Evolutionary conservation across 352 stramenopile species (phyloP).

Genomic region (Pythium chondricola): DNA sequence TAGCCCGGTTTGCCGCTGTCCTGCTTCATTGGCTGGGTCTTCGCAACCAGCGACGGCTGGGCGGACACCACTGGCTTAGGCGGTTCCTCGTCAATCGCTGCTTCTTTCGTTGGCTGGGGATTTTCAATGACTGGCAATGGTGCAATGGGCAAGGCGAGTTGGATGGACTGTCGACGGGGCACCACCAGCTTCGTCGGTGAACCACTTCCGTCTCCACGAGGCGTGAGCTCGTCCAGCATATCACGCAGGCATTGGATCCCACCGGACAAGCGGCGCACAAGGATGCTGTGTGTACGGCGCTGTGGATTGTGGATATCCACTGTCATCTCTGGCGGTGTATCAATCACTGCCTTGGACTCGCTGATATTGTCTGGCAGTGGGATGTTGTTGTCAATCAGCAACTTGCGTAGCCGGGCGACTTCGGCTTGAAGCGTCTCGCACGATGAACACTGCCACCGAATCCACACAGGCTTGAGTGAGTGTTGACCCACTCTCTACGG

Average conservation of each 20-base stretch:
- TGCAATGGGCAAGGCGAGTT: background rate
- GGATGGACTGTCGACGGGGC: too few relatives aligned
- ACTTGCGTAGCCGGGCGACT: background rate
- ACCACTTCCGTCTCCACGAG: slow-evolving; percentile 2
- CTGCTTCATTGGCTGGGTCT: too few relatives aligned
- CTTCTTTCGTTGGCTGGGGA: background rate
- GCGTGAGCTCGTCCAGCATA: slow-evolving; percentile 21
- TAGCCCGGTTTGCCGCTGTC: too few relatives aligned
- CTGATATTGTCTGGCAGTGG: background rate
- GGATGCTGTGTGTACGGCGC: slow-evolving; percentile 23
- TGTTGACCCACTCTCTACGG: background rate
- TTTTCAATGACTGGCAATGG: background rate
- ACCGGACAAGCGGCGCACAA: slow-evolving; percentile 21
- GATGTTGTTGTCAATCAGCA: background rate
- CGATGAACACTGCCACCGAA: background rate
- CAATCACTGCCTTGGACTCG: background rate
- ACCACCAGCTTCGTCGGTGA: too few relatives aligned
- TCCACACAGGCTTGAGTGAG: background rate
- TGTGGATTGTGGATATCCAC: background rate
- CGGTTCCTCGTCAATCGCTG: background rate
- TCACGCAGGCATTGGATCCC: slow-evolving; percentile 24
- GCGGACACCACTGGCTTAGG: background rate
- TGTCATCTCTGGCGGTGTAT: background rate
- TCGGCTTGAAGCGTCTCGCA: background rate
- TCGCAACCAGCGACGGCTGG: too few relatives aligned